A percentile compares a stretch with the other conserved stretches of the same genome.
Conservation (phyloP, 2,329 filamentous ascomycete species). For the Aschersonia sp. region DNA sequence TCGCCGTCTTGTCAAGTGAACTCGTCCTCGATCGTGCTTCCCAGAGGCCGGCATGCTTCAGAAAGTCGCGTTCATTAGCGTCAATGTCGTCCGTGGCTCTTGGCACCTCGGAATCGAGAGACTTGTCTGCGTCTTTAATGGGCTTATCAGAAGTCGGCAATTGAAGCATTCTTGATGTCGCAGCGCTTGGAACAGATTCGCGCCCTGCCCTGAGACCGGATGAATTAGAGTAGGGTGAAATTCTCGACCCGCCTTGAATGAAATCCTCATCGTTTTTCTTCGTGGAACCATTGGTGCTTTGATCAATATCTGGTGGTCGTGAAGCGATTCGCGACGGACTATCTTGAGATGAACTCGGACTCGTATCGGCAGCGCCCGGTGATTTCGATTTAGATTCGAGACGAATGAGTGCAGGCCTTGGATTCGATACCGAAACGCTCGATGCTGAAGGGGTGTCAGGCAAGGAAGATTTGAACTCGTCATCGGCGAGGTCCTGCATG, state of each 20-base stretch:
- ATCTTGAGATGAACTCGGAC: constrained; percentile 14
- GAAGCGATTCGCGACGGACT: constrained; percentile 7
- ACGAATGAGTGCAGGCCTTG: constrained; percentile 9
- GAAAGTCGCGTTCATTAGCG: constrained; percentile 50
- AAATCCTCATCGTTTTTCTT: neutral
- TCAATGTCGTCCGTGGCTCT: constrained; percentile 35
- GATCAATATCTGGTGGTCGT: constrained; percentile 6
- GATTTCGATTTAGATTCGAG: constrained; percentile 14
- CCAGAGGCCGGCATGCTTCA: constrained; percentile 53
- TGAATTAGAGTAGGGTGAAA: constrained; percentile 9
- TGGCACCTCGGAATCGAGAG: constrained; percentile 6
- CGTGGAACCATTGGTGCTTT: neutral
- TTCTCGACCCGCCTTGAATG: constrained; percentile 7
- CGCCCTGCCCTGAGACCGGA: constrained; percentile 12
- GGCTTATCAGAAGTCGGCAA: constrained; percentile 8
- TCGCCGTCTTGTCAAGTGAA: constrained; percentile 19
- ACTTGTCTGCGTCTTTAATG: constrained; percentile 8
- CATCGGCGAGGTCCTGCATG: constrained; percentile 71
- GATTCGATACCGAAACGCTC: constrained; percentile 10
- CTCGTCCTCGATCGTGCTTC: constrained; percentile 20
- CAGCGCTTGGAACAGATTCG: constrained; percentile 17
- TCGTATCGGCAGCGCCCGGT: constrained; percentile 10
- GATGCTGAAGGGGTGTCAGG: constrained; percentile 1
- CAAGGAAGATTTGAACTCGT: constrained; percentile 20
- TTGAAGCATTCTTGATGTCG: constrained; percentile 12